Base-by-base conservation (phyloP, 2,329 filamentous ascomycete species). In the Aspergillus tamarii region DNA sequence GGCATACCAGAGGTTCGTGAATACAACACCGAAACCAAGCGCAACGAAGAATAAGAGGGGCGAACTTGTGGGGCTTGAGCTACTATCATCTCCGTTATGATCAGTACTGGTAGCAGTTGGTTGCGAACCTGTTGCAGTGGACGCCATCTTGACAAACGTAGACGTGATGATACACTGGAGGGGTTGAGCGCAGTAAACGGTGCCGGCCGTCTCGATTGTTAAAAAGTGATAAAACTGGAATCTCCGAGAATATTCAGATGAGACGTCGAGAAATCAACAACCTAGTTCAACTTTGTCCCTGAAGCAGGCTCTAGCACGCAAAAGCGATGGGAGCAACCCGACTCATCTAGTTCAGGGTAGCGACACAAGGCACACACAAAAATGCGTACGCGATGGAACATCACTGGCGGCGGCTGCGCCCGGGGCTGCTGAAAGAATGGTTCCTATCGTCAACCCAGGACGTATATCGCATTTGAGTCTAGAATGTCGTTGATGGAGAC, bases 21-120 rank as follows among this genome's bases (percentile, higher is more conserved):
- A 99, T 52, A 99, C 95, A 23, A 99, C 95, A 72, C 95, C 95
- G 73, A 99, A 98, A 5, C 95, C 95, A 34, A 99, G 84, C 19
- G 95, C 94, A 62, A 98, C 93, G 77, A 98, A 97, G 82, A 98
- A 98, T 7, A 95, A 83, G 62, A 95, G 79, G 45, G 91, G 91
- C 43, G 91, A 93, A 75, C 86, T 91, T 52, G 88, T 90, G 41
- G 85, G 86, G 48, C 83, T 83, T 12, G 73, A 73, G 66, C 76
- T 77, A 54, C 74, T 73, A 60, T 73, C 73, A 28, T 76, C 76
- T 14, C 59, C 66, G 67, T 65, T 70, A 59, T 68, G 64, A 66
- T 66, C 68, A 28, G 76, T 66, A 48, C 67, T 72, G 48, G 73
- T 75, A 34, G 74, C 62, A 59, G 52, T 69, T 19, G 75, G 62